Base-by-base conservation (phyloP, 2,329 filamentous ascomycete genomes). In the Botryotinia narcissicola region DNA sequence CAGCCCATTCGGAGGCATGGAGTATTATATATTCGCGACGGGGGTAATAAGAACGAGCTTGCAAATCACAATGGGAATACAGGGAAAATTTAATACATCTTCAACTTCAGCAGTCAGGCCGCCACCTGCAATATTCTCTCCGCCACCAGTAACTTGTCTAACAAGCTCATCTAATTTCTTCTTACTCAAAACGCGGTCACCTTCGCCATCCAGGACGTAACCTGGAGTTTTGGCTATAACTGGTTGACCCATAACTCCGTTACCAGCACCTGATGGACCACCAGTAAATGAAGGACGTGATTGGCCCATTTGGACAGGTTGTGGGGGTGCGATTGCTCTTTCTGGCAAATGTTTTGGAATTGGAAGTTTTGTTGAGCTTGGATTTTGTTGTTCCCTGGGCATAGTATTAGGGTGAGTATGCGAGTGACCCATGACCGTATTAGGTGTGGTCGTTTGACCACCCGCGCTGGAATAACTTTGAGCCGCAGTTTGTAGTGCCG, bases 91-190 rank as follows among this genome's bases (percentile, higher is more conserved):
- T 79, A 87, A 82, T 87, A 97, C 95, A 87, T 98, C 95, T 88
- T 99, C 96, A 68, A 97, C 95, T 78, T 98, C 96, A 0, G 96
- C 93, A 42, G 93, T 93, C 77, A 98, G 84, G 54, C 91, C 88
- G 75, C 90, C 90, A 76, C 93, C 92, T 66, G 89, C 87, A n/a
- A 88, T 86, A 75, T 93, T 91, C 0, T 89, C 88, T 40, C 90
- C 91, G 16, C 92, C 92, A 71, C 95, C 95, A 51, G 94, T 97
- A 74, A 98, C 94, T 83, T 98, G 95, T 69, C 95, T 90, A 14
- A 98, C 95, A 54, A 99, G 87, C 81, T 98, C 95, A 80, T 99
- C 95, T 59, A 99, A 87, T 84, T 97, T 98, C 85, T 97, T 97
- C 88, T 98, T 98, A 84, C 92, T 97, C n/a, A 99, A 86, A 1